A percentile compares a stretch with the other conserved stretches of the same genome.
Conservation (phyloP, 2,329 filamentous ascomycete species). For the Colletotrichum sp. region DNA sequence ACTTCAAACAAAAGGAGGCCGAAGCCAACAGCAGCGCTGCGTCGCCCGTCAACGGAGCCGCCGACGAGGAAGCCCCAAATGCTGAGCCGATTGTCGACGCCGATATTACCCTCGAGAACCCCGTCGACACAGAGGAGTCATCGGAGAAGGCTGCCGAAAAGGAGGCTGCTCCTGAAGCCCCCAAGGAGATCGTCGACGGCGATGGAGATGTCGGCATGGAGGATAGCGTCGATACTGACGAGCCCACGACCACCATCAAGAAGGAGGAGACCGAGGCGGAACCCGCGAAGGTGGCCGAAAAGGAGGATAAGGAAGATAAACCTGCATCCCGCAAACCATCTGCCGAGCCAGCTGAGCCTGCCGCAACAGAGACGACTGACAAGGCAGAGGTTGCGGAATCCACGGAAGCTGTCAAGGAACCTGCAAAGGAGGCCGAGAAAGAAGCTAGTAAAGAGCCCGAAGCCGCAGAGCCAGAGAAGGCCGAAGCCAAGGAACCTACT, state of each 20-base stretch:
- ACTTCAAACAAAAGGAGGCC: conserved; percentile 50
- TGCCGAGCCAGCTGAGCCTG: conserved; percentile 22
- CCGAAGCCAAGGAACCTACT: conserved; percentile 17
- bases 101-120: conserved; percentile 35
- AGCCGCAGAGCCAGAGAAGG: neutral
- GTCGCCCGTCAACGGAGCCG: conserved; percentile 40
- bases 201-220: conserved; percentile 60
- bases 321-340: conserved; percentile 10
- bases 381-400: neutral
- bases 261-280: conserved; percentile 42
- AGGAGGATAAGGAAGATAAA: conserved; percentile 26
- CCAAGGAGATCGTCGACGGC: conserved; percentile 41
- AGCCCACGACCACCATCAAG: conserved; percentile 39
- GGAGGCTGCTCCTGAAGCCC: neutral
- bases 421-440: conserved; percentile 21
- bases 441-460: conserved; percentile 6
- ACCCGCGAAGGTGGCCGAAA: conserved; percentile 32
- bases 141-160: conserved; percentile 8
- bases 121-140: conserved; percentile 29
- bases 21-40: conserved; percentile 42
- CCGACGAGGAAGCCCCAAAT: conserved; percentile 32
- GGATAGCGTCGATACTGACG: conserved; percentile 36
- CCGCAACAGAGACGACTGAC: conserved; percentile 15
- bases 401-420: neutral
- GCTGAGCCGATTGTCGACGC: conserved; percentile 26